Base-by-base conservation (phyloP, 2,329 filamentous ascomycete genomes). In the Ilyonectria sp. region DNA sequence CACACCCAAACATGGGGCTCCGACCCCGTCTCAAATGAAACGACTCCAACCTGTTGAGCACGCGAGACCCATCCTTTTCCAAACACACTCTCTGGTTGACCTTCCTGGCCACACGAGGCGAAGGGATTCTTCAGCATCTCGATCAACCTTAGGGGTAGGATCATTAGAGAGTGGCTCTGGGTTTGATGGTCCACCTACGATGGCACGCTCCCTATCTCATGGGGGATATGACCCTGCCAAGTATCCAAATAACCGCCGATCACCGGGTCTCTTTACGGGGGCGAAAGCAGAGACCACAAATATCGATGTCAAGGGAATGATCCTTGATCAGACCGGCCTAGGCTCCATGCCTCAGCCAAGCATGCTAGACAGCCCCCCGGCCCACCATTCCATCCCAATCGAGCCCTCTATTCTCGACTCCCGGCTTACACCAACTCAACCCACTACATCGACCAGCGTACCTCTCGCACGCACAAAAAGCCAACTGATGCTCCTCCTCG, bases 391-490 rank as follows among this genome's bases (percentile, higher is more conserved):
- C 9, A 75, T 79, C 19, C 55, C 71, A 35, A 71, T 69, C 37
- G 67, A 67, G 29, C 68, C 74, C 3, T 79, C 77, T 13, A 69
- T 80, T 19, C 74, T 78, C 8, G 80, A 81, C 29, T 80, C 82
- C 9, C 75, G 80, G 23, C 83, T 88, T 63, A 83, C 81, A 5
- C 87, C 87, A 26, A 89, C 86, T 1, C 83, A 82, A 61, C 86
- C 86, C 5, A 86, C 81, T 49, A 77, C 81, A 11, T 79, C 82
- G 15, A 79, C 84, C 29, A 78, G 78, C 15, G 81, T 87, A 8
- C 86, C 85, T 4, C 79, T 90, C 55, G 87, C 83, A n/a, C 82
- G 87, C 64, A 87, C 88, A n/a, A 89, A 86, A 76, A 90, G 88
- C 71, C 88, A 91, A 74, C 80, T 91, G 31, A 86, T 86, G 10